Evolutionary conservation across 805 yeast species (phyloP).

Genomic region (Ogataea thermomethanolica): DNA sequence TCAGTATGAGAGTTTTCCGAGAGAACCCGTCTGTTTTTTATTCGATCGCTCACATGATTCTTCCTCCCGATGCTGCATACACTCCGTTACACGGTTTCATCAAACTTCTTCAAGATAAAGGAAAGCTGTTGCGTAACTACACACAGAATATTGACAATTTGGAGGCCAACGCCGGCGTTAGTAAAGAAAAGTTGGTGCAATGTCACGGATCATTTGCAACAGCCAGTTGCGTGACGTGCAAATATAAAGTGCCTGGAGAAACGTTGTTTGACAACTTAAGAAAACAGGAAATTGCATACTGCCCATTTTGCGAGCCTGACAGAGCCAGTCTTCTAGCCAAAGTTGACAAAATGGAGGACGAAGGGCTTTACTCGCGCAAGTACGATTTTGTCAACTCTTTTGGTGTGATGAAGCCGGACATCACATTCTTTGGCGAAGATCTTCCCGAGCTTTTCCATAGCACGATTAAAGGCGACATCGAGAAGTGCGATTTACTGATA

Average conservation of each 20-base stretch:
- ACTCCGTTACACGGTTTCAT: conserved; percentile 85
- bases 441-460: conserved; percentile 69
- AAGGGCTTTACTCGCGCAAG: conserved; percentile 27
- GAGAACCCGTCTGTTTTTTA: conserved; percentile 79
- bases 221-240: conserved; percentile 81
- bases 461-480: conserved; percentile 53
- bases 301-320: conserved; percentile 60
- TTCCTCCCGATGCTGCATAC: conserved; percentile 65
- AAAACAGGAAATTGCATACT: conserved; percentile 58
- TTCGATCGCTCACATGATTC: conserved; percentile 78
- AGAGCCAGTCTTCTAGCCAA: conserved; percentile 32
- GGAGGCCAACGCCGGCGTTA: conserved; percentile 76
- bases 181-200: conserved; percentile 65
- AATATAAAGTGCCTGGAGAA: conserved; percentile 61
- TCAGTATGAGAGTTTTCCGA: conserved; percentile 66
- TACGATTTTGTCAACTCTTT: conserved; percentile 43
- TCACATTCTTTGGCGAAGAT: conserved; percentile 86
- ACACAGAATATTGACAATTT: conserved; percentile 90
- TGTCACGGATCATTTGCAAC: conserved; percentile 92
- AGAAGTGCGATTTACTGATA: conserved; percentile 70
- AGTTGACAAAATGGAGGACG: conserved; percentile 32
- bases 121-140: conserved; percentile 75
- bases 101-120: conserved; percentile 66
- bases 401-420: conserved; percentile 91
- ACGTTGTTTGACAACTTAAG: conserved; percentile 59